Conservation (phyloP, 2,329 filamentous ascomycete genomes). For the Plectosphaerella plurivora region DNA sequence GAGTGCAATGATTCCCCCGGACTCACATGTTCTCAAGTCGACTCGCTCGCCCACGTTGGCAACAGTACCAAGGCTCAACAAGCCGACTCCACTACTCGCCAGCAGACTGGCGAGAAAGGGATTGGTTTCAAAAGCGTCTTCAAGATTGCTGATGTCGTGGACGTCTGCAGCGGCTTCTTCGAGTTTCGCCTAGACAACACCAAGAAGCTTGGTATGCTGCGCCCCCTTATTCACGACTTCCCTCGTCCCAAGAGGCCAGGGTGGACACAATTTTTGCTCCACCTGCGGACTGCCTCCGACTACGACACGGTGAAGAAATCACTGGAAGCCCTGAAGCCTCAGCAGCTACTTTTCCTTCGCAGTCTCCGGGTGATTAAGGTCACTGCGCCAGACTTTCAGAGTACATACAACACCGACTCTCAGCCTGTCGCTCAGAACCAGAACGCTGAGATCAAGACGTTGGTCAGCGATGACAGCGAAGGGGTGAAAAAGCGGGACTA, state of each 20-base stretch:
- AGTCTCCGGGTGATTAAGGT: constrained; percentile 11
- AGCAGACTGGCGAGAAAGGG: constrained; percentile 30
- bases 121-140: constrained; percentile 33
- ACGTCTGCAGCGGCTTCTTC: constrained; percentile 21
- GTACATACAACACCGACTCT: neutral
- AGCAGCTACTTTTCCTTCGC: constrained; percentile 21
- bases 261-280: constrained; percentile 2
- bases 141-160: constrained; percentile 23
- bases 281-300: neutral
- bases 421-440: neutral
- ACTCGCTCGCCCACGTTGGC: constrained; percentile 24
- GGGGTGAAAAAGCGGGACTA: constrained; percentile 1
- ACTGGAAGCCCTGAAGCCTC: constrained; percentile 15
- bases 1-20: constrained; percentile 27
- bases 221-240: constrained; percentile 15
- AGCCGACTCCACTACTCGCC: constrained; percentile 1
- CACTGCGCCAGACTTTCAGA: neutral
- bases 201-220: constrained; percentile 25
- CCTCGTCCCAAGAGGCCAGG: neutral
- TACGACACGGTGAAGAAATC: constrained; percentile 9
- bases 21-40: constrained; percentile 23
- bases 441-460: neutral
- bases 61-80: constrained; percentile 25
- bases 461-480: neutral
- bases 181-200: constrained; percentile 23